A percentile compares a stretch with the other conserved stretches of the same genome.
Evolutionary conservation across 2,329 filamentous ascomycete species (phyloP).

Genomic region (Drechslerella dactyloides): DNA sequence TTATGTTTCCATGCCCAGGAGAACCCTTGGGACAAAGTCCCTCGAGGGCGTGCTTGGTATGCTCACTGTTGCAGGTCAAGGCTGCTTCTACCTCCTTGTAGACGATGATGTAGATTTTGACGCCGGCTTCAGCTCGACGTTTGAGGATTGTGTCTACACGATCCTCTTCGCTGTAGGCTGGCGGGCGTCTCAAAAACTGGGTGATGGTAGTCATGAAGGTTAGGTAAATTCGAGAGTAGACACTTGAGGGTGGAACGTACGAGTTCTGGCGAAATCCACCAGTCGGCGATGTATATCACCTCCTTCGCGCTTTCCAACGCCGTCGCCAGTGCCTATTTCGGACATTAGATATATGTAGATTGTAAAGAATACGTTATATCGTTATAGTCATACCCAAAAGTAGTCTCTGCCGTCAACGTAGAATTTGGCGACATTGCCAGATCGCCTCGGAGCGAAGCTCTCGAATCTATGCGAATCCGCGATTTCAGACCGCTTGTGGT

Average conservation of each 20-base stretch:
- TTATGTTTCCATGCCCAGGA: slow-evolving; percentile 86
- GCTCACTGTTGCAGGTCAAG: slow-evolving; percentile 86
- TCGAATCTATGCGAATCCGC: slow-evolving; percentile 78
- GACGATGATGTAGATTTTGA: slow-evolving; percentile 91
- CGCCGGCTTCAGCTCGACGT: slow-evolving; percentile 84
- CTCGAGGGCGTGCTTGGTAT: slow-evolving; percentile 86
- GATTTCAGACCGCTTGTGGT: slow-evolving; percentile 77
- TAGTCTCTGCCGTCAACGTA: slow-evolving; percentile 96
- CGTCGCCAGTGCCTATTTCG: slow-evolving; percentile 70
- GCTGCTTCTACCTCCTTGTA: slow-evolving; percentile 86
- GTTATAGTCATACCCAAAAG: slow-evolving; percentile 72
- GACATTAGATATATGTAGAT: slow-evolving; percentile 56
- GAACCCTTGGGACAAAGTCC: slow-evolving; percentile 79
- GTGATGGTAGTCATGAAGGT: neutral
- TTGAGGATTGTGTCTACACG: slow-evolving; percentile 86
- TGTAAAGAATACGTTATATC: slow-evolving; percentile 10
- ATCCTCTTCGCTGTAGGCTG: slow-evolving; percentile 82
- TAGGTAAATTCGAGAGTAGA: slow-evolving; percentile 1
- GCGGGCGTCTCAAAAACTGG: slow-evolving; percentile 78
- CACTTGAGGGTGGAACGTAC: slow-evolving; percentile 25
- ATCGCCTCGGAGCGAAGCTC: slow-evolving; percentile 87
- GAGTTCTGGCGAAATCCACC: slow-evolving; percentile 92
- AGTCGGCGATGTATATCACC: slow-evolving; percentile 93
- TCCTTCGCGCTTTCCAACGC: slow-evolving; percentile 90
- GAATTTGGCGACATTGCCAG: slow-evolving; percentile 91